These are phyloP conservation scores for Sarcomyxa edulis DNA, from an alignment of 768 basidiomycete genomes.

Conservation along the genomic window DNA sequence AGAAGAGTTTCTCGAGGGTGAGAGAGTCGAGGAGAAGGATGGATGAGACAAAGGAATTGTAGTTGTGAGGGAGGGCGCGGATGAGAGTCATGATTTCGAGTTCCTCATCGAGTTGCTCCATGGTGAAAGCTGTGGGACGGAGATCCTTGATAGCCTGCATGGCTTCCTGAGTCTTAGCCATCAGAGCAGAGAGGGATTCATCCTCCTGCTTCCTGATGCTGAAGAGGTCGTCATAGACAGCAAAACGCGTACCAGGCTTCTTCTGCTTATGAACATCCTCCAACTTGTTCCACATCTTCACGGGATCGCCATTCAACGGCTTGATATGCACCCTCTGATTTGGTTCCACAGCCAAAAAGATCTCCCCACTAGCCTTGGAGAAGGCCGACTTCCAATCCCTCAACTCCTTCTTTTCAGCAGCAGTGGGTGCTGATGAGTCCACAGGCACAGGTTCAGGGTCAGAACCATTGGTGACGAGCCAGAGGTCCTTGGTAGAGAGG, in stretches of 20 bases:
- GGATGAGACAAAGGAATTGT: constrained; percentile 7
- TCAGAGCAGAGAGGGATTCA: no score
- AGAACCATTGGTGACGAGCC: background rate
- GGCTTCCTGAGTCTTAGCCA: no score
- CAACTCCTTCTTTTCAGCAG: constrained; percentile 1
- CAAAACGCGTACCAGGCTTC: constrained; percentile 16
- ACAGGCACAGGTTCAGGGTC: background rate
- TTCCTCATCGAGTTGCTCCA: background rate
- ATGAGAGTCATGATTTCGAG: no score
- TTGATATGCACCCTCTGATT: constrained; percentile 15
- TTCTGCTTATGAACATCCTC: constrained; percentile 15
- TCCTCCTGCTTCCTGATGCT: no score
- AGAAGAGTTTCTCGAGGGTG: constrained; percentile 3
- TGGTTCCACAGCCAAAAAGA: constrained; percentile 13
- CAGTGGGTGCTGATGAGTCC: background rate
- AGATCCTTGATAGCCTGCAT: background rate
- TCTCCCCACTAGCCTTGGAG: constrained; percentile 11
- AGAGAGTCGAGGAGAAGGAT: constrained; percentile 8
- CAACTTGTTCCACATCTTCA: constrained; percentile 14
- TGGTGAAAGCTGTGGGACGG: constrained; percentile 2
- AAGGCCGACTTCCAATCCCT: background rate
- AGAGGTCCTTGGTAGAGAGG: constrained; percentile 1
- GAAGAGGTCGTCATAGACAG: no score
- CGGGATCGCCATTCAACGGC: constrained; percentile 14
- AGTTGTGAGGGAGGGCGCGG: no score